Evolutionary conservation across 164 flowering plant species (phyloP), one percentile per base, ranked within the genome.

Genomic region (Magnolia sinica): DNA sequence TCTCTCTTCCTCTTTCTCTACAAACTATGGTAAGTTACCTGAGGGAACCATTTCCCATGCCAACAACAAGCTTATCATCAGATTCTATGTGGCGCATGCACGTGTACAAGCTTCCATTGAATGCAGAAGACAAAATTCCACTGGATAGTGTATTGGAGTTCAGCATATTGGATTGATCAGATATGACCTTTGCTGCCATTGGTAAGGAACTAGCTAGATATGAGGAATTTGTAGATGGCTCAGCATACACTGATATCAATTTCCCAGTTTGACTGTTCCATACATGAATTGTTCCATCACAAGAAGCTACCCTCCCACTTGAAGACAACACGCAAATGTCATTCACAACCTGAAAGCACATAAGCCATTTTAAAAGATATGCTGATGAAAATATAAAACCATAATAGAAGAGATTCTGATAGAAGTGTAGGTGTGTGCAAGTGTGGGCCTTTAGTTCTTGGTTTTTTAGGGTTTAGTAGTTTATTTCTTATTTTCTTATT

Each of bases 241-340:
- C 99, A 69, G 96, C 72, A 84, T 89, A 87, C 45, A 85, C 77
- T 74, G 92, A 87, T 75, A 92, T 87, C 61, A 85, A 76, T 79
- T 93, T 96, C 68, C 95, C 97, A 8, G 90, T 89, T 81, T 83
- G 91, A 82, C 97, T 85, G 82, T 92, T 90, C 99, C 99, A 96
- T 69, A 96, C 79, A 82, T 96, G 99, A 73, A 96, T 82, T 16
- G 93, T 96, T 77, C 98, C 99, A 85, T 96, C 99, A 86, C 95
- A 96, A 73, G 99, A 96, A 84, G 99, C 99, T 68, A 92, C 82
- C 81, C 95, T 88, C 81, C 90, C 96, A 78, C 83, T 82, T 51
- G 91, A 85, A 78, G 96, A 86, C 61, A 96, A 79, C 76, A 90
- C 52, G 76, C 91, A 84, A 13, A 96, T 87, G 85, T 90, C 95